These are phyloP conservation scores for Fusarium ramigenum DNA, from an alignment of 2,329 filamentous ascomycete genomes.

Conservation along the genomic window DNA sequence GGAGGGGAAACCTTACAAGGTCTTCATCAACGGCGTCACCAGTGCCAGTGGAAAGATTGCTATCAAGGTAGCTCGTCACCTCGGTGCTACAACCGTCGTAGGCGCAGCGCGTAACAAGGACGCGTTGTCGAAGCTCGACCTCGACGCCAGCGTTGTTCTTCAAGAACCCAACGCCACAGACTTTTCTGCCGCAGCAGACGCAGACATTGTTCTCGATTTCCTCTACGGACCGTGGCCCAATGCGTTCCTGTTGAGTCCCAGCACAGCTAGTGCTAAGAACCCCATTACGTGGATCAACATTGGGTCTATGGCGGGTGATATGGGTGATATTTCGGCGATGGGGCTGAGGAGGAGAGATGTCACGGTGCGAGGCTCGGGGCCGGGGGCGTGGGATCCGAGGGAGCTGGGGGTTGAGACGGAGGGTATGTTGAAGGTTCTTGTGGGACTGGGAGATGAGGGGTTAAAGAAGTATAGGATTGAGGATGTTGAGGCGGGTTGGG, in stretches of 20 bases:
- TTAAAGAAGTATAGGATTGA: constrained; percentile 36
- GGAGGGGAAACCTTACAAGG: constrained; percentile 54
- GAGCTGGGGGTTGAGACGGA: constrained; percentile 38
- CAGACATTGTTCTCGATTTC: constrained; percentile 67
- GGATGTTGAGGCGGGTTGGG: constrained; percentile 43
- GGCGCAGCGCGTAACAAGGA: constrained; percentile 60
- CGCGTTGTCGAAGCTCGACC: constrained; percentile 52
- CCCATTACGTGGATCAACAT: constrained; percentile 64
- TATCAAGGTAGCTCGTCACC: constrained; percentile 55
- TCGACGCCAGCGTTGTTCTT: constrained; percentile 59
- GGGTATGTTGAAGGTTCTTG: constrained; percentile 42
- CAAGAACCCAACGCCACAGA: constrained; percentile 54
- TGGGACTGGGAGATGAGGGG: constrained; percentile 31
- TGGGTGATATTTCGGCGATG: constrained; percentile 52
- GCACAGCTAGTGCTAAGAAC: constrained; percentile 44
- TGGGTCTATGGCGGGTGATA: constrained; percentile 54
- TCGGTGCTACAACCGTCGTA: constrained; percentile 61
- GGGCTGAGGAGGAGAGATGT: constrained; percentile 60
- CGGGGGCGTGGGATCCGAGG: constrained; percentile 53
- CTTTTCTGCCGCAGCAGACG: constrained; percentile 55
- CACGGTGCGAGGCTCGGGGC: constrained; percentile 57
- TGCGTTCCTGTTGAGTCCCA: constrained; percentile 54
- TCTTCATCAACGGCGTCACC: constrained; percentile 62
- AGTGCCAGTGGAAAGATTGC: constrained; percentile 62
- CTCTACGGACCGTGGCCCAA: constrained; percentile 59